These are phyloP conservation scores for Haematococcus lacustris DNA, from an alignment of 139 green algal genomes.

Conservation along the genomic window DNA sequence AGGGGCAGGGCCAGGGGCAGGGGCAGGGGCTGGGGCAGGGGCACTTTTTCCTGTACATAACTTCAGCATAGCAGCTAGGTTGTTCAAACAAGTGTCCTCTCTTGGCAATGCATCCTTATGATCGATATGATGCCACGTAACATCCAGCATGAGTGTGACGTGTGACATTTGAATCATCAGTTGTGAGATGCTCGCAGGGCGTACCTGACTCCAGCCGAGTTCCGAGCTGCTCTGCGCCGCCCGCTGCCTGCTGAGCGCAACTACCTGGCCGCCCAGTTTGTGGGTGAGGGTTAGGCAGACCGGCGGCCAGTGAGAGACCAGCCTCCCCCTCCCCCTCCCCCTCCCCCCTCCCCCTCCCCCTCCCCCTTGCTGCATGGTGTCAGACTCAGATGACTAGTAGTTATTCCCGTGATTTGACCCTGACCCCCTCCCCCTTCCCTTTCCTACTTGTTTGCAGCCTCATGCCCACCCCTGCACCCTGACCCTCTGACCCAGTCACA, in stretches of 20 bases:
- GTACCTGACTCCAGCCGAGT: background rate
- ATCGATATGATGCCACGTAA: background rate
- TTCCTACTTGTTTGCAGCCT: no score
- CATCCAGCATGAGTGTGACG: background rate
- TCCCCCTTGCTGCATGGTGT: no score
- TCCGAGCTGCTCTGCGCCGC: background rate
- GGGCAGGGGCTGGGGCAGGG: no score
- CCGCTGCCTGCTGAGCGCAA: slow-evolving; percentile 6
- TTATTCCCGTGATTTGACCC: no score
- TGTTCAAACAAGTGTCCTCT: background rate
- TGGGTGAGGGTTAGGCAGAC: background rate
- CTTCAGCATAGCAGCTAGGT: no score
- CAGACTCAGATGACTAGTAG: no score
- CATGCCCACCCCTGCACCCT: no score
- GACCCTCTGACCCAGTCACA: no score
- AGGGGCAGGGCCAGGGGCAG: background rate
- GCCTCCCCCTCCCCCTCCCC: no score
- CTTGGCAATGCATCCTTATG: background rate
- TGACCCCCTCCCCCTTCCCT: no score
- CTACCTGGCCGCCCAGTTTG: background rate
- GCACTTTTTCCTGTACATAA: background rate
- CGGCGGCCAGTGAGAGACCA: no score
- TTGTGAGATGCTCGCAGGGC: background rate
- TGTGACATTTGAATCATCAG: background rate
- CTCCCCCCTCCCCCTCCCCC: no score